Conservation (phyloP, 768 basidiomycete genomes). For the Amanita pallidorosea region DNA sequence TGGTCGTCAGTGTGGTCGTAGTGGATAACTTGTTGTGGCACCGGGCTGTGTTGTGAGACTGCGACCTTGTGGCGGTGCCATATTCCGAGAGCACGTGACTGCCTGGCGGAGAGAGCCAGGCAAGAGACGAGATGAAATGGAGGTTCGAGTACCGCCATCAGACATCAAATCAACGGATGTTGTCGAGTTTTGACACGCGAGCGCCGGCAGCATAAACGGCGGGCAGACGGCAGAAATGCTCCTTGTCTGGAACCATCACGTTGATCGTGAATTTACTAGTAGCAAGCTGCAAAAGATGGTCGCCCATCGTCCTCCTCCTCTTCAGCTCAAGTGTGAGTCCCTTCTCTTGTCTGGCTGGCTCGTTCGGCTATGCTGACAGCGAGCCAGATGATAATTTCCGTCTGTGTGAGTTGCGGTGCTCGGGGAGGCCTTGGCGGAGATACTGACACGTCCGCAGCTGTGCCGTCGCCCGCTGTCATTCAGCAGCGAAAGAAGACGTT, state of each 20-base stretch:
- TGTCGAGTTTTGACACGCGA: conserved; percentile 1
- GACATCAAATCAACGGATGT: background rate
- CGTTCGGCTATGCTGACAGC: conserved; percentile 1
- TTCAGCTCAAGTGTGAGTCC: conserved; percentile 28
- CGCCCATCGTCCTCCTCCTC: conserved; percentile 24
- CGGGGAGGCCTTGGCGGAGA: background rate
- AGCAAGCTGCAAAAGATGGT: background rate
- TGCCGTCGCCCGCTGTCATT: conserved; percentile 7
- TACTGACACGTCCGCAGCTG: background rate
- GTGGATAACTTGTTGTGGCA: background rate
- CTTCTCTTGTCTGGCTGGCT: background rate
- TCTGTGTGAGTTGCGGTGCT: background rate
- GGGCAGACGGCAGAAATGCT: conserved; percentile 7
- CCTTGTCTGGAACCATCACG: conserved; percentile 30
- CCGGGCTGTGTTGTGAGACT: background rate
- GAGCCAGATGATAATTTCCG: conserved; percentile 24
- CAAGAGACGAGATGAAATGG: too few relatives aligned
- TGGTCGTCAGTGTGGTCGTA: background rate
- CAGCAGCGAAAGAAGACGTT: conserved; percentile 18
- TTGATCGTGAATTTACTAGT: conserved; percentile 7
- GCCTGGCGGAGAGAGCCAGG: too few relatives aligned
- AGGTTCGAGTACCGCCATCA: background rate
- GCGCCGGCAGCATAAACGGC: conserved; percentile 1
- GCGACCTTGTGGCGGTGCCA: background rate
- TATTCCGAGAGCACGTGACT: background rate